Percentiles rank a stretch among this genome's conserved stretches.
These are phyloP conservation scores for Dactylellina cionopaga DNA, from an alignment of 2,329 filamentous ascomycete genomes.

Conservation along the genomic window DNA sequence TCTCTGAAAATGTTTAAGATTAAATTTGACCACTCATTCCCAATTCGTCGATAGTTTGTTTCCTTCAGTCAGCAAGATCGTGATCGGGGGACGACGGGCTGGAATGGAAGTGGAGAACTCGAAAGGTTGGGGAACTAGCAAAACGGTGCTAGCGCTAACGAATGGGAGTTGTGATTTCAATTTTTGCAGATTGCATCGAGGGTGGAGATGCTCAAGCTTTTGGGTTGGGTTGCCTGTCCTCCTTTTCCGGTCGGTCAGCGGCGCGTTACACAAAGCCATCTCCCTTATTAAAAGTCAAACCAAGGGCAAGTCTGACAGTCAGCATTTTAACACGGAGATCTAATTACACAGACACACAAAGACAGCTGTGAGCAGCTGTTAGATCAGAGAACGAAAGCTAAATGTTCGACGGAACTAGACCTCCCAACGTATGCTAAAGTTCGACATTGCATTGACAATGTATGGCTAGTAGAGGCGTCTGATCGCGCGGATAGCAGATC, in stretches of 20 bases:
- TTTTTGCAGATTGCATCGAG: not conserved
- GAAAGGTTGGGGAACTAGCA: conserved; percentile 8
- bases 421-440: no score
- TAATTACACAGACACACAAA: no score
- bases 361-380: no score
- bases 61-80: conserved; percentile 5
- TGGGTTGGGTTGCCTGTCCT: not conserved
- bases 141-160: no score
- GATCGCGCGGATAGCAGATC: not conserved
- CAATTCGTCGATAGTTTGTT: conserved; percentile 12
- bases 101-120: not conserved
- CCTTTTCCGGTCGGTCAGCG: not conserved
- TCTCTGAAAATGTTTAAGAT: conserved; percentile 15
- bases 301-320: not conserved
- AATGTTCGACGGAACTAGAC: no score
- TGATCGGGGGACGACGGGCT: conserved; percentile 10
- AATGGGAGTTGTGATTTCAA: not conserved
- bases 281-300: conserved; percentile 17
- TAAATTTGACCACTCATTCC: conserved; percentile 29
- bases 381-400: no score
- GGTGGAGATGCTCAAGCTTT: conserved; percentile 7
- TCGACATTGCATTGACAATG: no score
- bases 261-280: conserved; percentile 21
- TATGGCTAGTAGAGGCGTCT: no score
- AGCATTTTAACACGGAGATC: not conserved